These are phyloP conservation scores for Phytopythium oedochilum DNA, from an alignment of 352 stramenopile genomes.

Conservation along the genomic window DNA sequence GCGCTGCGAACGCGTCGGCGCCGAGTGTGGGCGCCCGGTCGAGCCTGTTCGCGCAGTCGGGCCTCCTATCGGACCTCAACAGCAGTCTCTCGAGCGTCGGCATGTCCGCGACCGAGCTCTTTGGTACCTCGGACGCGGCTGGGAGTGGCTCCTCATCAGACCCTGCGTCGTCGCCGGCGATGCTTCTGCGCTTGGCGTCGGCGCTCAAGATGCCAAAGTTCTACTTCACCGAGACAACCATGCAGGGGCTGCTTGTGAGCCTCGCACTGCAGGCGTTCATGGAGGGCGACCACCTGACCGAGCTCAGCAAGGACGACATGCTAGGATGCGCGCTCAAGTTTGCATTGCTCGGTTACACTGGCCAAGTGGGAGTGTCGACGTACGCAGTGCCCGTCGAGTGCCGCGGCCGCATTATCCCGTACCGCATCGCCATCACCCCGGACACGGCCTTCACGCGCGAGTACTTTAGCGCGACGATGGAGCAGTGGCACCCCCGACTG, in stretches of 20 bases:
- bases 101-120: neutral
- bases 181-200: constrained; percentile 18
- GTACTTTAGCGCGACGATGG: constrained; percentile 44
- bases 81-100: constrained; percentile 1
- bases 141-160: neutral
- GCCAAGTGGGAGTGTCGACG: constrained; percentile 19
- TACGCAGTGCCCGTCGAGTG: constrained; percentile 47
- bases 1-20: constrained; percentile 23
- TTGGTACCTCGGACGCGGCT: neutral
- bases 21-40: constrained; percentile 25
- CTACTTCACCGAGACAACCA: constrained; percentile 65
- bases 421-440: constrained; percentile 69
- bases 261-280: constrained; percentile 39
- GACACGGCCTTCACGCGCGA: constrained; percentile 63
- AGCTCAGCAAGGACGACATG: constrained; percentile 31
- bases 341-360: constrained; percentile 45
- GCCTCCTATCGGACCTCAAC: constrained; percentile 25
- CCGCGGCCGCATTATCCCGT: constrained; percentile 47
- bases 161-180: constrained; percentile 2
- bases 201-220: constrained; percentile 41
- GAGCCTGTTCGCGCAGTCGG: constrained; percentile 32
- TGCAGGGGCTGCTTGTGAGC: constrained; percentile 53
- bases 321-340: constrained; percentile 44
- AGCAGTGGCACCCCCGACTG: constrained; percentile 58
- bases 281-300: constrained; percentile 38